These are phyloP conservation scores for Geosmithia morbida DNA, from an alignment of 2,329 filamentous ascomycete species.

Conservation along the genomic window DNA sequence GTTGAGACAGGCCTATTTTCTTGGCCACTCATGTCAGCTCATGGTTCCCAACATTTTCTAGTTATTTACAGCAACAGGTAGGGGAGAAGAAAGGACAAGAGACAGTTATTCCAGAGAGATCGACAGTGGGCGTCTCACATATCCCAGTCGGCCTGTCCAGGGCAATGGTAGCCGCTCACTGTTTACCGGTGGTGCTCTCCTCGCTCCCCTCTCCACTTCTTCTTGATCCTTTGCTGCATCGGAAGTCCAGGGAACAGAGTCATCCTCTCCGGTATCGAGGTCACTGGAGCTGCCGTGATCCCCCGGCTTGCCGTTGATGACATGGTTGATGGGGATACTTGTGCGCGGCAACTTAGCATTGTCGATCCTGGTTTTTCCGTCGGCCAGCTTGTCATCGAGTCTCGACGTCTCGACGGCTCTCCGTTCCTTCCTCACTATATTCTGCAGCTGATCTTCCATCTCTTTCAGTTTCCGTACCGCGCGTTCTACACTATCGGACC, in stretches of 20 bases:
- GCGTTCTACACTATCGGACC: slow-evolving; percentile 15
- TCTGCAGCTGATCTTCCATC: slow-evolving; percentile 32
- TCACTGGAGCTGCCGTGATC: slow-evolving; percentile 3
- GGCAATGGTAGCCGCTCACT: slow-evolving; percentile 74
- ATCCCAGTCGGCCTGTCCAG: slow-evolving; percentile 81
- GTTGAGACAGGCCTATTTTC: slow-evolving; percentile 62
- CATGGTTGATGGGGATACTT: slow-evolving; percentile 3
- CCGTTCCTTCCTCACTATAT: slow-evolving; percentile 28
- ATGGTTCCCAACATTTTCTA: too few species aligned
- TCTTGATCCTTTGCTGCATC: slow-evolving; percentile 8
- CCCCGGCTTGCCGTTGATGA: slow-evolving; percentile 2
- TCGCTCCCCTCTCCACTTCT: slow-evolving; percentile 19
- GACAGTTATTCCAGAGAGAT: too few species aligned
- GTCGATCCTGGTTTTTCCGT: slow-evolving; percentile 1
- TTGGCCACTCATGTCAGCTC: background rate
- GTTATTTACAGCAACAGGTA: slow-evolving; percentile 3
- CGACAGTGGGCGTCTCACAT: slow-evolving; percentile 39
- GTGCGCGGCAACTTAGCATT: background rate
- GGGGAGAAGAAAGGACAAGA: background rate
- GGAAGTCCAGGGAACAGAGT: slow-evolving; percentile 7
- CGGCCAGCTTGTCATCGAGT: slow-evolving; percentile 5
- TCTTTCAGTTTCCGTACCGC: slow-evolving; percentile 29
- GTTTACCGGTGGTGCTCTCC: slow-evolving; percentile 61
- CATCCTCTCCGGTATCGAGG: background rate
- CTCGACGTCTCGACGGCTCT: slow-evolving; percentile 27